Percentiles rank a stretch among this genome's conserved stretches.
phyloP scores from a whole-genome alignment of 768 basidiomycete species.

The Cystofilobasidium capitatum region DNA sequence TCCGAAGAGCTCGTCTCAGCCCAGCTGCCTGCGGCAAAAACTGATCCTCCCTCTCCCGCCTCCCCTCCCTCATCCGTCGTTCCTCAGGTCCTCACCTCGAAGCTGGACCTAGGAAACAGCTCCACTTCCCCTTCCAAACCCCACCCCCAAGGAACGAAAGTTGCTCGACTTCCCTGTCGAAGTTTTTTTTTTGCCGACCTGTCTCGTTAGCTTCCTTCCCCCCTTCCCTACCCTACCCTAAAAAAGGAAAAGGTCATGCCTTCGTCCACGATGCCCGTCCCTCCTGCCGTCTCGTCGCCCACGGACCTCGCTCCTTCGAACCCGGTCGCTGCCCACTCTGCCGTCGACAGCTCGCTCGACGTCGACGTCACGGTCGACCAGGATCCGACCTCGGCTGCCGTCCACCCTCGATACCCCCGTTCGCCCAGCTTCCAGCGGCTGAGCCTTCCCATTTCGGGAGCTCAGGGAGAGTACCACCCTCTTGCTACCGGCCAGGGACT shows the following conservation, averaged over 20 bases:
- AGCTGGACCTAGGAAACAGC: too few relatives aligned
- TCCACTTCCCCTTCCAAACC: too few relatives aligned
- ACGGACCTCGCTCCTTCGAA: conserved; percentile 6
- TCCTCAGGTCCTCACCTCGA: too few relatives aligned
- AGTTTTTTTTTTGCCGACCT: background rate
- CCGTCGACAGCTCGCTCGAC: conserved; percentile 5
- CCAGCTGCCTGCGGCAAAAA: background rate
- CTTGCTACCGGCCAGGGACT: conserved; percentile 38
- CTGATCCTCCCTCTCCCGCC: background rate
- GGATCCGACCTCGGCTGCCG: conserved; percentile 15
- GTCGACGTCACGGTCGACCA: background rate
- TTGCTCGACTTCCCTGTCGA: background rate
- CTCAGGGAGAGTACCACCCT: conserved; percentile 34
- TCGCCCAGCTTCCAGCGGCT: conserved; percentile 22
- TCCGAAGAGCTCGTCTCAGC: background rate
- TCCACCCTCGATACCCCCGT: conserved; percentile 23
- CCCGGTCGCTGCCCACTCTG: conserved; percentile 3
- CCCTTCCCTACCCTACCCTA: background rate
- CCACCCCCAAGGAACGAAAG: too few relatives aligned
- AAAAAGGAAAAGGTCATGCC: conserved; percentile 2
- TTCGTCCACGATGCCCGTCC: conserved; percentile 16
- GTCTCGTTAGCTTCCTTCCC: background rate
- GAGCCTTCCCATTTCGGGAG: background rate
- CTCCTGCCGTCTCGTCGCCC: conserved; percentile 4
- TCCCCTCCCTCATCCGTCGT: too few relatives aligned